Percentiles rank a stretch among this genome's conserved stretches.
Evolutionary conservation across 164 flowering plant genomes (phyloP).

Genomic region (Vitis cinerea): DNA sequence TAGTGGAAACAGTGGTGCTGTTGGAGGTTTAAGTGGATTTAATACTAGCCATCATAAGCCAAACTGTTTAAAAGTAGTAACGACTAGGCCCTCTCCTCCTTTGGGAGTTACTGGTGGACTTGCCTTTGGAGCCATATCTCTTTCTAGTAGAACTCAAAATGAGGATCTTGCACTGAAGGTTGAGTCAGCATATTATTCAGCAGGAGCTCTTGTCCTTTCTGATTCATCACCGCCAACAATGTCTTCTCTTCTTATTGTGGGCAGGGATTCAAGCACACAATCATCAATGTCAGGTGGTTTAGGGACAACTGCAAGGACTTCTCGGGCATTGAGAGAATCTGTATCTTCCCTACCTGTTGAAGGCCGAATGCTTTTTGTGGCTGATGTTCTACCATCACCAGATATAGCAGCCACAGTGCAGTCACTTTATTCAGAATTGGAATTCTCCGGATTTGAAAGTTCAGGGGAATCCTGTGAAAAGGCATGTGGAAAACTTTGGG

Average conservation of each 20-base stretch:
- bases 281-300: constrained; percentile 47
- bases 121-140: constrained; percentile 68
- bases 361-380: constrained; percentile 92
- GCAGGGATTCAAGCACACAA: constrained; percentile 65
- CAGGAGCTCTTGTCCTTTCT: constrained; percentile 85
- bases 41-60: constrained; percentile 55
- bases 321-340: constrained; percentile 78
- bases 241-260: constrained; percentile 84
- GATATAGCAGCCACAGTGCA: constrained; percentile 72
- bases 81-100: constrained; percentile 94
- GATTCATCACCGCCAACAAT: constrained; percentile 80
- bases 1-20: constrained; percentile 52
- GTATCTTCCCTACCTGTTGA: constrained; percentile 83
- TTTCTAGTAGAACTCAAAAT: constrained; percentile 66
- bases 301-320: constrained; percentile 55
- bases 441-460: constrained; percentile 50
- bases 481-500: constrained; percentile 73
- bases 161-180: constrained; percentile 86
- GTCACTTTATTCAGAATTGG: constrained; percentile 77
- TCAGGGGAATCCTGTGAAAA: constrained; percentile 66
- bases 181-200: constrained; percentile 79
- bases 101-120: constrained; percentile 77
- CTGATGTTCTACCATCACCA: constrained; percentile 73
- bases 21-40: constrained; percentile 60
- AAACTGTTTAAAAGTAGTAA: constrained; percentile 83